Evolutionary conservation across 192 early-diverging fungal species (phyloP).

Genomic region (Neocallimastix lanati): DNA sequence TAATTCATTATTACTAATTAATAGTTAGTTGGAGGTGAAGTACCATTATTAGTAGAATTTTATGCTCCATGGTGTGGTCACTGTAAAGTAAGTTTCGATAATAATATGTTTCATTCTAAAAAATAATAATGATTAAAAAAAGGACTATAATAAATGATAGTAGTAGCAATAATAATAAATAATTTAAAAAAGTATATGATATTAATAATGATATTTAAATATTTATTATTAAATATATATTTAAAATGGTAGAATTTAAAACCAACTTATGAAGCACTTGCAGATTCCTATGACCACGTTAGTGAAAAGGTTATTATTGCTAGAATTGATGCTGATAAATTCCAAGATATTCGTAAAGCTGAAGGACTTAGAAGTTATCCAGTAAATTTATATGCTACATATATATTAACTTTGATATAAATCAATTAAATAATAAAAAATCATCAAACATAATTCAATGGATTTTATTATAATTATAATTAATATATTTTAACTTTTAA

Average conservation of each 20-base stretch:
- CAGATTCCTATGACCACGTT: background rate
- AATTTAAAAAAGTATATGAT: no score
- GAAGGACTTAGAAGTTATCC: background rate
- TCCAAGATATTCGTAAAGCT: background rate
- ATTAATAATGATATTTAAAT: no score
- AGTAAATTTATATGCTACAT: no score
- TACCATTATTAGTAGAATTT: background rate
- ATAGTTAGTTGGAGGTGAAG: background rate
- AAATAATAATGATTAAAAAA: no score
- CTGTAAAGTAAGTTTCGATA: background rate
- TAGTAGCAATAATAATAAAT: no score
- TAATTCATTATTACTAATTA: background rate
- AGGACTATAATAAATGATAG: no score
- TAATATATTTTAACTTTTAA: no score
- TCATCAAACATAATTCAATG: no score
- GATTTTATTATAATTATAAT: no score
- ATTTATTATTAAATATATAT: background rate
- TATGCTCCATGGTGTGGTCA: background rate
- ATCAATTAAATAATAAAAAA: no score
- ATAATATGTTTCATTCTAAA: no score
- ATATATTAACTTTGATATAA: no score
- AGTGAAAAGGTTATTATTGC: background rate
- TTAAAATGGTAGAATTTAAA: background rate
- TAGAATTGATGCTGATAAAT: background rate
- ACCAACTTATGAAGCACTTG: background rate